phyloP scores from a whole-genome alignment of 2,329 filamentous ascomycete species.

The Phaeomoniella chlamydospora region DNA sequence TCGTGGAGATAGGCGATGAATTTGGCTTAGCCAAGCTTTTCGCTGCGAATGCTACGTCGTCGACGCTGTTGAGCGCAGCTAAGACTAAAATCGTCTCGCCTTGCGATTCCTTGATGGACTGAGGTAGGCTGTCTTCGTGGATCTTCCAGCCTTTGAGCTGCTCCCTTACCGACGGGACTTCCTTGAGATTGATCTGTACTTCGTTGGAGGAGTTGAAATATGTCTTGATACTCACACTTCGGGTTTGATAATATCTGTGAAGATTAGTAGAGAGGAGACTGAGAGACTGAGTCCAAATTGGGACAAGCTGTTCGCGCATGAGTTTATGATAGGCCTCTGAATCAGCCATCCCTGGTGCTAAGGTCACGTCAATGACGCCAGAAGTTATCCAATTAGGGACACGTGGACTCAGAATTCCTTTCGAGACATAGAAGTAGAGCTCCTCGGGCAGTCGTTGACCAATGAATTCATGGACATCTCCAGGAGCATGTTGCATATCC shows the following conservation, averaged over 20 bases:
- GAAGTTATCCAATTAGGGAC: conserved; percentile 73
- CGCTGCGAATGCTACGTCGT: conserved; percentile 53
- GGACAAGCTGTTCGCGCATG: conserved; percentile 58
- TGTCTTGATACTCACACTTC: conserved; percentile 59
- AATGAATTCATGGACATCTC: conserved; percentile 77
- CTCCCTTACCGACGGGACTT: conserved; percentile 36
- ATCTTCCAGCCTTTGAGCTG: conserved; percentile 58
- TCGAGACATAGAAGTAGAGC: conserved; percentile 77
- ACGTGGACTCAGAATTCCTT: conserved; percentile 63
- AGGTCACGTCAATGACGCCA: conserved; percentile 59
- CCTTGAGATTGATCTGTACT: conserved; percentile 48
- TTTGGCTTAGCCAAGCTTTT: conserved; percentile 41
- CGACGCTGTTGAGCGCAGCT: conserved; percentile 47
- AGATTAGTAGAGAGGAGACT: conserved; percentile 66
- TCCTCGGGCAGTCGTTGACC: conserved; percentile 83
- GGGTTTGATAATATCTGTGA: conserved; percentile 70
- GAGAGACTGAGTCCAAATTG: conserved; percentile 61
- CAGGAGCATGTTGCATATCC: conserved; percentile 58
- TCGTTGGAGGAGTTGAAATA: conserved; percentile 57
- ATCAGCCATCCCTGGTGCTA: conserved; percentile 73
- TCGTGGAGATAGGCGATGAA: conserved; percentile 22
- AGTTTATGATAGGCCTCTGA: conserved; percentile 70
- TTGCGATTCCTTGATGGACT: conserved; percentile 18
- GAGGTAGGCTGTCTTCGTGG: conserved; percentile 35
- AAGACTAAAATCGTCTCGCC: no score